phyloP scores from a whole-genome alignment of 208 protist genomes.

The Crithidia bombi region DNA sequence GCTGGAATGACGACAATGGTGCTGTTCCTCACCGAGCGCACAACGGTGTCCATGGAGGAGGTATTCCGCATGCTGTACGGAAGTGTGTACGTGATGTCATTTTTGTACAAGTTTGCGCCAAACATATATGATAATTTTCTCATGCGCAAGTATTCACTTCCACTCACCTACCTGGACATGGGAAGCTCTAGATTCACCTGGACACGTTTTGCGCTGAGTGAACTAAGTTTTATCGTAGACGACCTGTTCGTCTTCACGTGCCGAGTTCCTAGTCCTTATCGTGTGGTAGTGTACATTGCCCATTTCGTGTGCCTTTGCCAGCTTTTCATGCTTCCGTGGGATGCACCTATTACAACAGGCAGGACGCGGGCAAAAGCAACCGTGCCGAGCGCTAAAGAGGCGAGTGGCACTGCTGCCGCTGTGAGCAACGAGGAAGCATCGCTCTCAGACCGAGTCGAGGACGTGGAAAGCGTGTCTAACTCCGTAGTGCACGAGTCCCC shows the following conservation, averaged over 20 bases:
- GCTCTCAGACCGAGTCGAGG: background rate
- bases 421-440: background rate
- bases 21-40: conserved; percentile 7
- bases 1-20: conserved; percentile 33
- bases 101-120: conserved; percentile 73
- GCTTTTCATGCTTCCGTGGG: conserved; percentile 65
- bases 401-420: background rate
- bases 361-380: conserved; percentile 2
- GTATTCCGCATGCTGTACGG: conserved; percentile 62
- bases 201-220: conserved; percentile 28
- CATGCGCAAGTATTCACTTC: conserved; percentile 72
- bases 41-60: conserved; percentile 34
- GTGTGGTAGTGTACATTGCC: conserved; percentile 59
- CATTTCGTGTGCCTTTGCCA: conserved; percentile 73
- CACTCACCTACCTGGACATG: conserved; percentile 53
- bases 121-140: conserved; percentile 85
- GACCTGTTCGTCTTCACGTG: conserved; percentile 90
- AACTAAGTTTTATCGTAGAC: conserved; percentile 74
- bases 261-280: conserved; percentile 62
- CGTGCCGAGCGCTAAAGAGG: background rate
- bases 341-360: conserved; percentile 42
- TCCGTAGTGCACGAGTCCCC: conserved; percentile 17
- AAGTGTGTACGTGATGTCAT: conserved; percentile 67
- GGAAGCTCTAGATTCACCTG: conserved; percentile 23
- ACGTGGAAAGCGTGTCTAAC: background rate